These are phyloP conservation scores for Euphorbia schlechtendalii DNA, from an alignment of 441 rosid genomes.

Conservation along the genomic window DNA sequence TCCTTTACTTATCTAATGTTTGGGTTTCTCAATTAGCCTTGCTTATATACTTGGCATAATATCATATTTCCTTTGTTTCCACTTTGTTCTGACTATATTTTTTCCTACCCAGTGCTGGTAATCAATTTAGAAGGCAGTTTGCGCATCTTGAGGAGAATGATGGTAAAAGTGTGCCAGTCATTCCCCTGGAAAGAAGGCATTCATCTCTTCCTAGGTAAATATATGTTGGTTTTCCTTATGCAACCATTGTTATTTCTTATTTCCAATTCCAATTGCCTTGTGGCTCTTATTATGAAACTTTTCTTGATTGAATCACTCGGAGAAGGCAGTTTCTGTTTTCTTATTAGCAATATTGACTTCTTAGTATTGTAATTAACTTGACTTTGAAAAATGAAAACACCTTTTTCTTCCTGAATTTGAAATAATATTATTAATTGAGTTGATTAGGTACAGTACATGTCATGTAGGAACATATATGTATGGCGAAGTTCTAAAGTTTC, in stretches of 20 bases:
- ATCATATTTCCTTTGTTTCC: slow-evolving; percentile 3
- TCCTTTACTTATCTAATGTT: background rate
- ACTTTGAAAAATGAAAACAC: background rate
- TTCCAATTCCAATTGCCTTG: background rate
- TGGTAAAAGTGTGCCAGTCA: slow-evolving; percentile 59
- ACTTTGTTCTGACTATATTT: slow-evolving; percentile 17
- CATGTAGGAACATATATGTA: too few relatives aligned
- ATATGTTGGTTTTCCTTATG: background rate
- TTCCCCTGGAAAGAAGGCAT: slow-evolving; percentile 80
- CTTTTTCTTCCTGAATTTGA: background rate
- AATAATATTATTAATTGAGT: background rate
- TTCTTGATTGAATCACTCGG: too few relatives aligned
- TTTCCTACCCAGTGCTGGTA: slow-evolving; percentile 59
- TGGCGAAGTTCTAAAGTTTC: too few relatives aligned
- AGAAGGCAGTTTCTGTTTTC: background rate
- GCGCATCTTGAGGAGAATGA: slow-evolving; percentile 78
- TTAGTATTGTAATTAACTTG: background rate
- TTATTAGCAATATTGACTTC: background rate
- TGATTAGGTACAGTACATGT: too few relatives aligned
- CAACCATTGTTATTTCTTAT: background rate
- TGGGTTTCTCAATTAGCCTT: background rate
- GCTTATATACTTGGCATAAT: background rate
- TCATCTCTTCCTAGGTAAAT: slow-evolving; percentile 82
- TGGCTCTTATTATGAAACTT: background rate
- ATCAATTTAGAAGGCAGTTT: slow-evolving; percentile 89